These are phyloP conservation scores for Parastagonospora avenae DNA, from an alignment of 2,329 filamentous ascomycete genomes.

Conservation along the genomic window DNA sequence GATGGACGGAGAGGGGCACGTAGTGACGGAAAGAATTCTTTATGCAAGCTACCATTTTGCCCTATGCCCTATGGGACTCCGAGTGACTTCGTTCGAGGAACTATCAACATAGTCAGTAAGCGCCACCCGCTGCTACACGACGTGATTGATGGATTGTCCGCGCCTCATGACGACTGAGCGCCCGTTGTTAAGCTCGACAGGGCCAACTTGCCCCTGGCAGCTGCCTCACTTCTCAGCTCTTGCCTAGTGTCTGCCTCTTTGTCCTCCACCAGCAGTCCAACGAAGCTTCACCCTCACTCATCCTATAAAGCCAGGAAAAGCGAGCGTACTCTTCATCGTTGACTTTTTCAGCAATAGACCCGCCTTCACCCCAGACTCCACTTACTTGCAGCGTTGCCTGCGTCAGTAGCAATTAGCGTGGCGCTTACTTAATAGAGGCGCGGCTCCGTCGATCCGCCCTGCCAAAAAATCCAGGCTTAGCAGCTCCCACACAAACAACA, in stretches of 20 bases:
- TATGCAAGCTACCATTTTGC: neutral
- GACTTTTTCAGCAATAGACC: slow-evolving; percentile 1
- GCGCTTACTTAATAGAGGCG: slow-evolving; percentile 35
- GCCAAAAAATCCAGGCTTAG: slow-evolving; percentile 37
- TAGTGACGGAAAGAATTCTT: slow-evolving; percentile 8
- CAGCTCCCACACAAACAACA: slow-evolving; percentile 28
- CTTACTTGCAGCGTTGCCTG: slow-evolving; percentile 25
- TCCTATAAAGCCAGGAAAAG: slow-evolving; percentile 3
- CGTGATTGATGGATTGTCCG: too few species aligned
- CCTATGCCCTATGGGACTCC: too few species aligned
- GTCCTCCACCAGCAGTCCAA: slow-evolving; percentile 1
- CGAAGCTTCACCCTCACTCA: neutral
- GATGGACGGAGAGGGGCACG: slow-evolving; percentile 4
- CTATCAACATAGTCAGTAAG: too few species aligned
- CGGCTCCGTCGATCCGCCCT: slow-evolving; percentile 40
- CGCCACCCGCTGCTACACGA: too few species aligned
- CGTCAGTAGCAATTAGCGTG: slow-evolving; percentile 28
- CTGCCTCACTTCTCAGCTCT: slow-evolving; percentile 19
- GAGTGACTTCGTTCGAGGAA: too few species aligned
- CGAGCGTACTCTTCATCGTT: neutral
- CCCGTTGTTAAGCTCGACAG: slow-evolving; percentile 13
- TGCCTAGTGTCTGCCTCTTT: slow-evolving; percentile 10
- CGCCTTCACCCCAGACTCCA: slow-evolving; percentile 17
- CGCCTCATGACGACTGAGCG: neutral
- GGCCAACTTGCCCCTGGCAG: slow-evolving; percentile 14